These are phyloP conservation scores for Aspergillus cejpii DNA, from an alignment of 2,329 filamentous ascomycete genomes.

Conservation along the genomic window DNA sequence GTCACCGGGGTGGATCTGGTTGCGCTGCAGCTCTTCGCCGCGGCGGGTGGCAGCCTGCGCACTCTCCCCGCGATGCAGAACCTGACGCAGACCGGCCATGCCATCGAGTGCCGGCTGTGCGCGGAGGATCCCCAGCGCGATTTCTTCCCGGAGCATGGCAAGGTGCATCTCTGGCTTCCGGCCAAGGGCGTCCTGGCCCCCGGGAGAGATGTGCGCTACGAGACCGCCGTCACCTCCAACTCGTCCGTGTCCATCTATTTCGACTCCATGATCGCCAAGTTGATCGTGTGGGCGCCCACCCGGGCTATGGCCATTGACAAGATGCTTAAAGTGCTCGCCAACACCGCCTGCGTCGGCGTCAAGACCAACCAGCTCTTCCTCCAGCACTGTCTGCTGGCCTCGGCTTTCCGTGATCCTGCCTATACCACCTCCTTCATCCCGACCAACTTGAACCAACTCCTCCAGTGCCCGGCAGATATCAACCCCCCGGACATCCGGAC, in stretches of 20 bases:
- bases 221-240: constrained; percentile 38
- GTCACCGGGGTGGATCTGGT: constrained; percentile 39
- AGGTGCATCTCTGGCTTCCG: constrained; percentile 32
- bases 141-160: constrained; percentile 36
- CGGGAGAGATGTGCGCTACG: constrained; percentile 34
- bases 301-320: constrained; percentile 32
- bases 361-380: constrained; percentile 30
- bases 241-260: constrained; percentile 42
- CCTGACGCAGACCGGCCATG: no score
- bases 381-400: constrained; percentile 21
- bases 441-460: constrained; percentile 19
- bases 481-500: constrained; percentile 13
- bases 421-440: constrained; percentile 32
- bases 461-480: constrained; percentile 14
- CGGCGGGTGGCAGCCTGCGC: constrained; percentile 27
- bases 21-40: constrained; percentile 28
- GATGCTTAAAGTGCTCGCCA: constrained; percentile 29
- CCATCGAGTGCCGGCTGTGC: constrained; percentile 43
- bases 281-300: constrained; percentile 42
- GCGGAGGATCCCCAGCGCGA: constrained; percentile 39
- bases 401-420: constrained; percentile 43
- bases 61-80: constrained; percentile 22
- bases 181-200: constrained; percentile 9
- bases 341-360: constrained; percentile 63
- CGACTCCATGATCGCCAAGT: constrained; percentile 45